These are phyloP conservation scores for Colletotrichum sp. DNA, from an alignment of 2,329 filamentous ascomycete genomes.

Conservation along the genomic window DNA sequence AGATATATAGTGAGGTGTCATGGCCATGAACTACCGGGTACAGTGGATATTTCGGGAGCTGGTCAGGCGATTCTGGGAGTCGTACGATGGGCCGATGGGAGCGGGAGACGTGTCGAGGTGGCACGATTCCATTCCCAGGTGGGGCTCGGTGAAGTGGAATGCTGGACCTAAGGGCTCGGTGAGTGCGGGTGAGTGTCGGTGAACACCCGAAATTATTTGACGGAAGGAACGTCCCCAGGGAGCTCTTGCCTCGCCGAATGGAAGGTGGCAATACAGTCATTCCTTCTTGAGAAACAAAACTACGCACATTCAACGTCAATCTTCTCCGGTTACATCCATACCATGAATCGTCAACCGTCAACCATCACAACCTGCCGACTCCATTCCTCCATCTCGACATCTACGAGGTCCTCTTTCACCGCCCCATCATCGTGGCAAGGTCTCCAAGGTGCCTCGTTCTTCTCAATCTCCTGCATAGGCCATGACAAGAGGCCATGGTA, in stretches of 20 bases:
- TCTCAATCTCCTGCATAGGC: neutral
- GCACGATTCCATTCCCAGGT: neutral
- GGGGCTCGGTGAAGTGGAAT: neutral
- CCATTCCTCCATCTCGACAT: neutral
- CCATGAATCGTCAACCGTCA: neutral
- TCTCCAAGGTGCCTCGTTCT: neutral
- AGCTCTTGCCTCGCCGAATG: neutral
- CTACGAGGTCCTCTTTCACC: neutral
- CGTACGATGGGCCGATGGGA: conserved; percentile 9
- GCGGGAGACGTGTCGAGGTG: neutral
- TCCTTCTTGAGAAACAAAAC: neutral
- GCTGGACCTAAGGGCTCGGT: neutral
- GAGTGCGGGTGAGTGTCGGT: neutral
- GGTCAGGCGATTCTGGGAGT: conserved; percentile 10
- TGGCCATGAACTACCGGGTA: neutral
- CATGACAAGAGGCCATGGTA: neutral
- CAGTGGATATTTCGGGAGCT: neutral
- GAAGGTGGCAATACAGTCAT: neutral
- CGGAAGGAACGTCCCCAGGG: neutral
- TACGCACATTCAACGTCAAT: neutral
- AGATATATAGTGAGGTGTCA: neutral
- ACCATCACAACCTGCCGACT: neutral
- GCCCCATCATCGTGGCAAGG: neutral
- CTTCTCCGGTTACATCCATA: neutral
- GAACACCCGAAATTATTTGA: neutral